Base-by-base conservation (phyloP, 768 basidiomycete species). In the Collybia nuda region DNA sequence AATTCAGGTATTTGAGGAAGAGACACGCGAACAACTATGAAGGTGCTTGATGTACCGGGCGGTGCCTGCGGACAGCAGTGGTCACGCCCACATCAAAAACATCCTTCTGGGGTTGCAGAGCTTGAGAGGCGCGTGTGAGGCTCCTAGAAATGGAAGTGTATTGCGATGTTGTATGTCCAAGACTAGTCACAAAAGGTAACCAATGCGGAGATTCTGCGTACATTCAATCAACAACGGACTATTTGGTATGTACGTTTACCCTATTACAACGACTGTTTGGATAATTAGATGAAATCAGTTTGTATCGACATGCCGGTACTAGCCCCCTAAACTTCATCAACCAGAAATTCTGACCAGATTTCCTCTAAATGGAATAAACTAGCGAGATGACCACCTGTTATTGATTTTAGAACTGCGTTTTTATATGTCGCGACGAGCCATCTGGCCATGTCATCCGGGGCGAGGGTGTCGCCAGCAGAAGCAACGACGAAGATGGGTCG, bases 331-430 rank as follows among this genome's bases (percentile, higher is more conserved):
- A 11, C 32, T 9, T 32, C 32, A 11, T 24, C 44, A 3, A 36
- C 53, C 43, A 62, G 35, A 38, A 63, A 47, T 47, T 63, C 56
- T 4, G 50, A 61, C 67, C 67, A 74, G 9, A 77, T 49, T 1
- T 63, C 58, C 37, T 77, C 62, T 52, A 73, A 15, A 37, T 68
- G 58, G 44, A 66, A 72, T 32, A 75, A 29, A 6, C 53, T 21
- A 29, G 66, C 54, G 7, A 78, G 44, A 54, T 77, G 76, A 4
- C 76, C 74, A 1, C 77, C 76, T 15, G 52, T 56, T 22, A 73
- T 28, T 32, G 56, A 60, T 55, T 58, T 66, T 36, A 73, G 47
- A 40, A 48, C 59, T 21, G 67, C 62, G 54, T 76, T 74, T 64
- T 61, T 66, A 59, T 77, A 74, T 42, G 58, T 59, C 3, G 60